Percentiles rank a stretch among this genome's conserved stretches.
Evolutionary conservation across 2,329 filamentous ascomycete genomes (phyloP).

Genomic region (Beauveria sp.): DNA sequence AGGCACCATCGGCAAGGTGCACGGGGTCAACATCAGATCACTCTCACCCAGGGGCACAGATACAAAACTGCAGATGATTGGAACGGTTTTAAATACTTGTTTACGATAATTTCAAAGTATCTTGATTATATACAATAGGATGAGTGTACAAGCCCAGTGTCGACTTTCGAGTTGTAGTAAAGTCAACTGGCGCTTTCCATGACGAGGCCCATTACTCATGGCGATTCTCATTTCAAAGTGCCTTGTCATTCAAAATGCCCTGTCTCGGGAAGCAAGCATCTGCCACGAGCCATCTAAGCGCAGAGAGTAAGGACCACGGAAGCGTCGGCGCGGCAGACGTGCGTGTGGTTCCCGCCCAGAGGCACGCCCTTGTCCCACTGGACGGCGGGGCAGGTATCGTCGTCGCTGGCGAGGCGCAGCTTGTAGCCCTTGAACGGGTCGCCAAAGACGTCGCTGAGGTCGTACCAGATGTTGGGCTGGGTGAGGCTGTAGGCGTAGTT

Average conservation of each 20-base stretch:
- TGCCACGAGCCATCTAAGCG: constrained; percentile 12
- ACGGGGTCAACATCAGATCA: constrained; percentile 30
- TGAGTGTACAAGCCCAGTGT: not conserved
- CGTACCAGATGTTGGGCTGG: constrained; percentile 29
- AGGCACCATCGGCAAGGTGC: constrained; percentile 22
- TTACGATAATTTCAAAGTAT: not conserved
- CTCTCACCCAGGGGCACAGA: not conserved
- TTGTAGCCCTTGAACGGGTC: constrained; percentile 28
- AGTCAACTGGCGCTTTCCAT: not conserved
- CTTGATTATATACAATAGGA: not conserved
- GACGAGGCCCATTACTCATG: not conserved
- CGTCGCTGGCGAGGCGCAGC: constrained; percentile 23
- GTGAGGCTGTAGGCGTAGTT: constrained; percentile 32
- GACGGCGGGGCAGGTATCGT: constrained; percentile 26
- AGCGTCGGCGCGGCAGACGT: constrained; percentile 24
- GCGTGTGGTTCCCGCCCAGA: constrained; percentile 30
- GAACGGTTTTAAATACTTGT: not conserved
- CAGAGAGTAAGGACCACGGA: constrained; percentile 31
- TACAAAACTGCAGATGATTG: not conserved
- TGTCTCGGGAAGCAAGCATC: not conserved
- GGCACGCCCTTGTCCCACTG: constrained; percentile 28
- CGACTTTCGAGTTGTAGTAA: not conserved
- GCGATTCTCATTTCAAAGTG: not conserved
- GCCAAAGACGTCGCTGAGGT: constrained; percentile 34
- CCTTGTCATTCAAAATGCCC: not conserved